A percentile compares a stretch with the other conserved stretches of the same genome.
These are phyloP conservation scores for Venustampulla echinocandica DNA, from an alignment of 495 filamentous ascomycete genomes.

Conservation along the genomic window DNA sequence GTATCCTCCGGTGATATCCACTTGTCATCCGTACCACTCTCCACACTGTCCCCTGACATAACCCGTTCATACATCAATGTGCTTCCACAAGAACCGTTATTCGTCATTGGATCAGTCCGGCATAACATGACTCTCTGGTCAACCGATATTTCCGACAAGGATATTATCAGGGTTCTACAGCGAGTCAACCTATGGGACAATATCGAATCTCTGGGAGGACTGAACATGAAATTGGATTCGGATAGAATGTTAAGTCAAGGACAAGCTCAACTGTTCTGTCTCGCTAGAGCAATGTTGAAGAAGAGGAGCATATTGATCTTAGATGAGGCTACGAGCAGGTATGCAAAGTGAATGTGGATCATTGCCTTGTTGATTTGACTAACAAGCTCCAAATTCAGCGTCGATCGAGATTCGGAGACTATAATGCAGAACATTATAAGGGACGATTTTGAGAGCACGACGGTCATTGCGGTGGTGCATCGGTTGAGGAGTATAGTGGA, in stretches of 20 bases:
- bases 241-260: conserved; percentile 46
- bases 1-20: conserved; percentile 2
- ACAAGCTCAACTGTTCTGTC: conserved; percentile 54
- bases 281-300: conserved; percentile 50
- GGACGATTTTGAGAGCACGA: conserved; percentile 43
- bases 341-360: no score
- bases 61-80: conserved; percentile 26
- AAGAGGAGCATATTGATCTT: conserved; percentile 19
- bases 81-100: conserved; percentile 31
- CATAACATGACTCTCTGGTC: conserved; percentile 16
- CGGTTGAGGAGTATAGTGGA: conserved; percentile 37
- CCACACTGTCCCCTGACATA: conserved; percentile 19
- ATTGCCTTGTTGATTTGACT: no score
- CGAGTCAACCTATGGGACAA: conserved; percentile 24
- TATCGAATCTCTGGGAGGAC: conserved; percentile 20
- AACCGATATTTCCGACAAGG: not conserved
- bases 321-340: conserved; percentile 27
- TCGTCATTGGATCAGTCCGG: conserved; percentile 26
- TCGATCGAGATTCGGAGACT: conserved; percentile 48
- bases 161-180: not conserved
- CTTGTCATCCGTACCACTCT: conserved; percentile 24
- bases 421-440: conserved; percentile 49
- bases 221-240: conserved; percentile 41
- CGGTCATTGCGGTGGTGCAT: conserved; percentile 42
- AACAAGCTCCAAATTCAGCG: no score